These are phyloP conservation scores for Pythium inflatum DNA, from an alignment of 352 stramenopile genomes.

Conservation along the genomic window DNA sequence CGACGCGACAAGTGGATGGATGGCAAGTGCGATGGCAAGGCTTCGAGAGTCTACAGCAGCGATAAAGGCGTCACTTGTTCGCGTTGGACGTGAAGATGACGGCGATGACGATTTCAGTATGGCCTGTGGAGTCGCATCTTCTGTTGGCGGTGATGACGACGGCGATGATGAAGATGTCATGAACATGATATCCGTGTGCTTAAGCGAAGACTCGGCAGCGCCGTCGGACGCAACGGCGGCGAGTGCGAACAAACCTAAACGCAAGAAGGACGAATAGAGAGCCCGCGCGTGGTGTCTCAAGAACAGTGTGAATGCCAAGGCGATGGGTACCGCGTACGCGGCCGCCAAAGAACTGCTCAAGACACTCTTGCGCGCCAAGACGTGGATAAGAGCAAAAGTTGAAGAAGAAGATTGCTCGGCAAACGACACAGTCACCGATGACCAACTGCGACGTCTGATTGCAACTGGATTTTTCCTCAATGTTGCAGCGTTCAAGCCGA, in stretches of 20 bases:
- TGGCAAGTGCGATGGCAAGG: constrained; percentile 9
- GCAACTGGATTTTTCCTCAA: constrained; percentile 36
- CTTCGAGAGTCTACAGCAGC: background rate
- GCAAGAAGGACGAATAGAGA: constrained; percentile 21
- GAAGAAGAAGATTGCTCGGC: background rate
- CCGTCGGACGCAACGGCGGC: background rate
- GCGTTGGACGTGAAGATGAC: background rate
- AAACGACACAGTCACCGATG: background rate
- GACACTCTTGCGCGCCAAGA: constrained; percentile 23
- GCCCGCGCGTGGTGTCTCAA: constrained; percentile 29
- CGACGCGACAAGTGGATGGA: background rate
- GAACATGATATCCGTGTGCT: constrained; percentile 1
- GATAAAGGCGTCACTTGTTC: background rate
- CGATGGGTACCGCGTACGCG: constrained; percentile 28
- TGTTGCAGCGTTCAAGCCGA: constrained; percentile 28
- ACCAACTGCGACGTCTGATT: constrained; percentile 20
- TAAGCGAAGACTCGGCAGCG: no score
- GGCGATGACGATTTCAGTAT: constrained; percentile 5
- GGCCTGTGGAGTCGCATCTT: background rate
- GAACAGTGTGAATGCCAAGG: constrained; percentile 32
- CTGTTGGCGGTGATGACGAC: background rate
- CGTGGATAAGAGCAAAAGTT: constrained; percentile 4
- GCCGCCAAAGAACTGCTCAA: constrained; percentile 25
- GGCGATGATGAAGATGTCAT: constrained; percentile 18
- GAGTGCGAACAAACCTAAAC: constrained; percentile 15